Base-by-base conservation (phyloP, 345 rosid genomes). In the Orychophragmus violaceus region DNA sequence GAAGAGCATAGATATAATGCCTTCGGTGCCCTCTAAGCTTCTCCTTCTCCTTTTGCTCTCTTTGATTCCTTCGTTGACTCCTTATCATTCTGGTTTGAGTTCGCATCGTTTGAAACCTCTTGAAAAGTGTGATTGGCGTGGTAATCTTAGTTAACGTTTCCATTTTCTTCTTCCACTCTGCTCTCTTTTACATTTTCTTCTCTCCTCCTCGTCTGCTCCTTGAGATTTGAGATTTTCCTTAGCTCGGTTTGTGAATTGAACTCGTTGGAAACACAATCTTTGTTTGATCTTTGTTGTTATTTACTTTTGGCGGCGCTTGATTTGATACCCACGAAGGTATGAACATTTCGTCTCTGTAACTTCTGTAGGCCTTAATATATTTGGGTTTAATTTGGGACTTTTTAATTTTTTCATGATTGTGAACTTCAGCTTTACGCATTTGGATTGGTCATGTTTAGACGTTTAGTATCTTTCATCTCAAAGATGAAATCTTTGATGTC, bases 81-180 rank as follows among this genome's bases (percentile, higher is more conserved):
- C 74, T 35, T 82, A 77, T 69, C 82, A 82, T 65, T 77, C 82
- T 49, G 90, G 89, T 63, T 83, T 79, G 63, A 76, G 76, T 65
- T 87, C 88, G 1, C 83, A 88, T 80, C 96, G 97, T 79, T 64
- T 87, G 68, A 95, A 91, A 80, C 87, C 77, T 75, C 90, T 94
- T 59, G 81, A 88, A 69, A 94, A 94, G 76, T 49, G 95, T 68
- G 92, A 91, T 85, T 83, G 96, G 78, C 99, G 96, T 81, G 95
- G 93, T 87, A 87, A 87, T 79, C 97, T 91, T 79, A 89, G 97
- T 85, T 91, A 85, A 84, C 90, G 61, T 70, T 49, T 64, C 62
- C 5, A 6, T 11, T 16, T 45, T 59, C 6, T 37, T 7, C 55
- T 17, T 6, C 2, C 59, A 7, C 24, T 21, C 50, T n/a, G 9